A percentile compares a stretch with the other conserved stretches of the same genome.
phyloP scores from a whole-genome alignment of 2,329 filamentous ascomycete genomes.

The Didymella sp. region DNA sequence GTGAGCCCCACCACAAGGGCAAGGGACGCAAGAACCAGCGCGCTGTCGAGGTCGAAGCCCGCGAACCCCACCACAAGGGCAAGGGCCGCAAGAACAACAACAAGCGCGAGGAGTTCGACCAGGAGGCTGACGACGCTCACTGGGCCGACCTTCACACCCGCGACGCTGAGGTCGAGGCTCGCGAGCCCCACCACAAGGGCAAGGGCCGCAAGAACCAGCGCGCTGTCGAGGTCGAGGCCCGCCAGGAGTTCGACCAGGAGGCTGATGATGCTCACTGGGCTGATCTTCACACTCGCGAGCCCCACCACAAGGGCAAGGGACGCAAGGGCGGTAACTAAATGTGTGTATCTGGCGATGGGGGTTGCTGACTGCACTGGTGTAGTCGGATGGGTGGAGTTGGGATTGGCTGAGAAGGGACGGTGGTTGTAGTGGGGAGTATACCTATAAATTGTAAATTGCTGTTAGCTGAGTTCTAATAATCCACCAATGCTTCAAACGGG shows the following conservation, averaged over 20 bases:
- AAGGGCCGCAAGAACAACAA: conserved; percentile 10
- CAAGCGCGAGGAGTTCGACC: conserved; percentile 5
- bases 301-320: conserved; percentile 31
- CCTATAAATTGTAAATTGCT: conserved; percentile 14
- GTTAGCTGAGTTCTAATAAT: conserved; percentile 3
- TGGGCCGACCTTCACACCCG: conserved; percentile 16
- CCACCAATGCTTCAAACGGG: not conserved
- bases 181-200: conserved; percentile 30
- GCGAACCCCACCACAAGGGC: conserved; percentile 21
- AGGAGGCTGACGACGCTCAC: conserved; percentile 21
- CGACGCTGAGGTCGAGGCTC: no score
- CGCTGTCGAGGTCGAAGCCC: no score
- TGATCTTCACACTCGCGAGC: conserved; percentile 18
- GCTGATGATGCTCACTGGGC: conserved; percentile 18
- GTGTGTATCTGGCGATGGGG: not conserved
- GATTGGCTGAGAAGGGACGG: not conserved
- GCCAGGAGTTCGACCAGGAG: conserved; percentile 16
- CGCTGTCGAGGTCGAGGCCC: conserved; percentile 6
- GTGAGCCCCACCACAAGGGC: conserved; percentile 31
- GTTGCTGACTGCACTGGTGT: conserved; percentile 12
- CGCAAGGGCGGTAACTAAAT: conserved; percentile 11
- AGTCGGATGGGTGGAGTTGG: not conserved
- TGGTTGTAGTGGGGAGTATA: conserved; percentile 1
- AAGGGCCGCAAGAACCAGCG: conserved; percentile 20
- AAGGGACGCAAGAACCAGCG: conserved; percentile 21